Percentiles rank a stretch among this genome's conserved stretches.
Evolutionary conservation across 2,329 filamentous ascomycete species (phyloP).

Genomic region (Trichophyton rubrum): DNA sequence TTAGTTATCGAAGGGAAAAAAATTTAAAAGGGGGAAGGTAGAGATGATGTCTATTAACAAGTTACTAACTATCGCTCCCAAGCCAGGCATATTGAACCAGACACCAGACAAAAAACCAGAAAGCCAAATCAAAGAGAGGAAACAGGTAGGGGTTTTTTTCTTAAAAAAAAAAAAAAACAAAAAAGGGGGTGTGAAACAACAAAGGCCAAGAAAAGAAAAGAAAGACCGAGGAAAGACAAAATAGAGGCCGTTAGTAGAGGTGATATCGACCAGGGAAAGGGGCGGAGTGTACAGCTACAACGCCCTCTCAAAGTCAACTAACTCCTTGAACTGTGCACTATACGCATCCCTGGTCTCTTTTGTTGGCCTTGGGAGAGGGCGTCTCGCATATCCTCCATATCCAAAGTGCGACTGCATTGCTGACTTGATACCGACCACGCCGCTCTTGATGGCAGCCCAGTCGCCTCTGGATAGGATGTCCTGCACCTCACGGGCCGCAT

Average conservation of each 20-base stretch:
- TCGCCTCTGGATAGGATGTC: slow-evolving; percentile 54
- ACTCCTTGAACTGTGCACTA: slow-evolving; percentile 72
- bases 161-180: no score
- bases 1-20: no score
- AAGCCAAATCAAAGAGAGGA: background rate
- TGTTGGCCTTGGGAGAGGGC: slow-evolving; percentile 33
- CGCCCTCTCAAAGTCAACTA: slow-evolving; percentile 15
- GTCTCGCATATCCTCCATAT: slow-evolving; percentile 51
- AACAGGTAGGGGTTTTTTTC: no score
- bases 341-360: slow-evolving; percentile 96
- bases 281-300: slow-evolving; percentile 1
- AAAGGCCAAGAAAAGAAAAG: background rate
- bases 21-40: background rate
- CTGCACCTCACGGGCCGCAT: slow-evolving; percentile 52
- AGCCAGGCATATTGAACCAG: background rate
- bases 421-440: slow-evolving; percentile 57
- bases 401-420: slow-evolving; percentile 50
- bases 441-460: slow-evolving; percentile 57
- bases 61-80: background rate
- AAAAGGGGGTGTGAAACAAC: background rate
- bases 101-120: background rate
- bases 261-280: background rate
- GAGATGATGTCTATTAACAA: background rate
- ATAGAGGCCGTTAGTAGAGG: background rate
- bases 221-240: background rate